Evolutionary conservation across 441 rosid species (phyloP), one percentile per base, ranked within the genome.

Genomic region (Rhodomyrtus psidioides): DNA sequence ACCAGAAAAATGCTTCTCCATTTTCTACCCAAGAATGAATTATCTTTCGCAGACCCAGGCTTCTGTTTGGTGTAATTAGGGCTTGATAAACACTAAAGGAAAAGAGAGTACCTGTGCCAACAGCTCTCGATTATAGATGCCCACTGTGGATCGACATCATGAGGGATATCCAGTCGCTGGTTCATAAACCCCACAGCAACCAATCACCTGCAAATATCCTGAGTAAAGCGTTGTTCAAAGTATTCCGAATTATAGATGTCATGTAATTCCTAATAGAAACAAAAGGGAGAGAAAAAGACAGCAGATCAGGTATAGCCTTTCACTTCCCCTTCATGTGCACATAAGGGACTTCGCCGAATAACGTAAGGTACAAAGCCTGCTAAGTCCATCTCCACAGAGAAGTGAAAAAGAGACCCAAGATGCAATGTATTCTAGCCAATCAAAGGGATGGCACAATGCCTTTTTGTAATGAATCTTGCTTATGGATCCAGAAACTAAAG

Each of bases 111-210:
- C 99, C 92, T 95, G 87, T 91, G 93, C 96, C 99, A 97, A 91
- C 99, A 97, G 90, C 95, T 95, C 90, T 95, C 96, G 46, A 96
- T 95, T 56, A 95, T 76, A 58, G 98, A 92, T 85, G 94, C 92
- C 98, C 97, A 95, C 83, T 87, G 92, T 82, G 98, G 97, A 92
- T 97, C 98, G 76, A 91, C 88, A 51, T 95, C 95, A 81, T 92
- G 91, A 30, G 99, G 99, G 83, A 96, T 92, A 82, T 97, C 99
- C 60, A 96, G 92, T 75, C 95, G 92, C 88, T 94, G 99, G 90
- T 96, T 92, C 98, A 96, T 96, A 90, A 94, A 97, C 55, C 99
- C 99, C 75, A 96, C 99, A 85, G 98, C 99, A 89, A 89, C 97
- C 99, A 87, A 96, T 92, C 91, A 97, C 96, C 99, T 97, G 92